Conservation (phyloP, 2,329 filamentous ascomycete species). For the Ophiostoma quercus region DNA sequence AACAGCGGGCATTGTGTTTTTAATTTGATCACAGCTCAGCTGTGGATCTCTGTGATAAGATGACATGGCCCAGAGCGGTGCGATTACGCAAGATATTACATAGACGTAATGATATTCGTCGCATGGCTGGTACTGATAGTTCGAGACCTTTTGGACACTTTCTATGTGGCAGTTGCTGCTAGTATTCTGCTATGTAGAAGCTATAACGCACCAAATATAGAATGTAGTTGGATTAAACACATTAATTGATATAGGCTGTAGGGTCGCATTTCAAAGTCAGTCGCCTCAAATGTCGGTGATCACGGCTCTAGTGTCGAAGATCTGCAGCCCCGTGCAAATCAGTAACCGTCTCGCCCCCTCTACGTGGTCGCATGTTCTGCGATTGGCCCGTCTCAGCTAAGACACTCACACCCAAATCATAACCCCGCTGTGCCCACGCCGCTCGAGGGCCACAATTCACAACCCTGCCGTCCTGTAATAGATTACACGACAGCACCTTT, state of each 20-base stretch:
- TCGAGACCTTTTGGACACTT: not conserved
- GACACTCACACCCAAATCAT: not conserved
- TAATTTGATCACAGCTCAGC: not conserved
- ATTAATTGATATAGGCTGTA: not conserved
- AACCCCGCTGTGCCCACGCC: not conserved
- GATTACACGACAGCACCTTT: not conserved
- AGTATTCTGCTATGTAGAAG: not conserved
- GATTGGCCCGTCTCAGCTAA: not conserved
- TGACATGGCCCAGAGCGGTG: not conserved
- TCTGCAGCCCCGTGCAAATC: not conserved
- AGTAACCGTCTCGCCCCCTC: not conserved
- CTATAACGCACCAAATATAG: not conserved
- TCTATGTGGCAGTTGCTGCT: not conserved
- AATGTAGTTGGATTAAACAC: not conserved
- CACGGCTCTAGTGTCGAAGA: not conserved
- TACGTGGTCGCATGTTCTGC: not conserved
- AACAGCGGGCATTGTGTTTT: too few relatives aligned
- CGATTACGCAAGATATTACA: not conserved
- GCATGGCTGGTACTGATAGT: not conserved
- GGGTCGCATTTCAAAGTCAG: not conserved
- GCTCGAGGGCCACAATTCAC: not conserved
- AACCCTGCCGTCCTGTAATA: not conserved
- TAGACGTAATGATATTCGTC: not conserved
- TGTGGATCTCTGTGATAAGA: not conserved
- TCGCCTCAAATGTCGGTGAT: not conserved